Percentiles rank a stretch among this genome's conserved stretches.
phyloP scores from a whole-genome alignment of 2,329 filamentous ascomycete species.

The Fusarium veterinarium region DNA sequence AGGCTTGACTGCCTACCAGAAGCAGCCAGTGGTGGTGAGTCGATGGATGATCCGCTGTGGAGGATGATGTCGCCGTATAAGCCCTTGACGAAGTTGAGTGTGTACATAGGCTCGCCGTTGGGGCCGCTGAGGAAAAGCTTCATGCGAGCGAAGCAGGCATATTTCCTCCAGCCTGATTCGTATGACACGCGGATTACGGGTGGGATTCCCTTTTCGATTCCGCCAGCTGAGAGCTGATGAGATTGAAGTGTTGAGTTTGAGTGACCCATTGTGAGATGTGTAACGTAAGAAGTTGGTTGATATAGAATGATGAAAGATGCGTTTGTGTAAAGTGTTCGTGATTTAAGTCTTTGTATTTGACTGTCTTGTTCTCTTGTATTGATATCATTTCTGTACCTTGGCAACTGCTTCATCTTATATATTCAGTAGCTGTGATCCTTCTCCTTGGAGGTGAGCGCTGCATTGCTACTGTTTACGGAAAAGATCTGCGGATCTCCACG shows the following conservation, averaged over 20 bases:
- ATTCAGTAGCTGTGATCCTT: neutral
- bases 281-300: neutral
- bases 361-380: neutral
- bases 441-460: neutral
- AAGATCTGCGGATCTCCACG: conserved; percentile 2
- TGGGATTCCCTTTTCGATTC: conserved; percentile 10
- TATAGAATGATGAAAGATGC: neutral
- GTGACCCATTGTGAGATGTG: conserved; percentile 28
- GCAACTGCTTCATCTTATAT: conserved; percentile 8
- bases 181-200: conserved; percentile 25
- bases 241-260: conserved; percentile 26
- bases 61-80: conserved; percentile 33
- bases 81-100: conserved; percentile 18
- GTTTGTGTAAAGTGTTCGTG: neutral
- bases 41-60: conserved; percentile 23
- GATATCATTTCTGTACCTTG: neutral
- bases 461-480: conserved; percentile 4
- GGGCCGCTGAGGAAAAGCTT: conserved; percentile 24
- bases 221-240: conserved; percentile 14
- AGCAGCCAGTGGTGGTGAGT: conserved; percentile 15
- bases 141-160: conserved; percentile 1
- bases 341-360: neutral
- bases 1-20: neutral
- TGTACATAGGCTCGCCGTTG: conserved; percentile 23
- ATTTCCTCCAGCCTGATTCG: conserved; percentile 13